Evolutionary conservation across 164 flowering plant species (phyloP), one percentile per base, ranked within the genome.

Genomic region (Tetracentron sinense): DNA sequence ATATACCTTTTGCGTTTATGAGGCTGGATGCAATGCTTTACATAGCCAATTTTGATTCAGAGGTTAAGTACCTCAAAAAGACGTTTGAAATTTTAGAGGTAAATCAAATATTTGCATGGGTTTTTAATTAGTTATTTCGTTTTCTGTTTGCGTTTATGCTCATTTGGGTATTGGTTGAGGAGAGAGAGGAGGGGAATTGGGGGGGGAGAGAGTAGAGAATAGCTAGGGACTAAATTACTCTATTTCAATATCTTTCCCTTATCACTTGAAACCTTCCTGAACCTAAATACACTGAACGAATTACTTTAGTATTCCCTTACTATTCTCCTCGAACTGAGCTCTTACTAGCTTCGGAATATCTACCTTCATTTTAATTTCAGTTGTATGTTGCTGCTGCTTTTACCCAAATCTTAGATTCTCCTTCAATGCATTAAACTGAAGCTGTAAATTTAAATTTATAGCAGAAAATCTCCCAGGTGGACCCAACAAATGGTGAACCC

Each of bases 1-100:
- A 84, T 64, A 77, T 92, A 60, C 98, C 98, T 54, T 84, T 79
- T 70, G 96, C 98, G 31, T 92, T 92, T 69, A 84, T 83, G 72
- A 77, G 96, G 61, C 83, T 85, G 15, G 90, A 86, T 38, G 95
- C 93, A 42, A 79, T 92, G 92, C 92, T 92, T 46, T 81, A 81
- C 66, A 69, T 81, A 25, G 81, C 75, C 50, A 79, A 73, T 63
- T 81, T 81, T 60, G 82, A 81, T 27, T 69, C 81, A n/a, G 85
- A 81, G 63, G 61, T 75, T 20, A 79, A 79, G 22, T 73, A 77
- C 52, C 79, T 79, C 6, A 67, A 14, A 20, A 69, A 67, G 62
- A 79, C 81, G 23, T 81, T 79, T 61, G 63, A 72, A 42, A 79
- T 81, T 26, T 66, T 81, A 12, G 73, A 81, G 83, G 85, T 81